Conservation (phyloP, 345 rosid species). For the Boechera retrofracta region DNA sequence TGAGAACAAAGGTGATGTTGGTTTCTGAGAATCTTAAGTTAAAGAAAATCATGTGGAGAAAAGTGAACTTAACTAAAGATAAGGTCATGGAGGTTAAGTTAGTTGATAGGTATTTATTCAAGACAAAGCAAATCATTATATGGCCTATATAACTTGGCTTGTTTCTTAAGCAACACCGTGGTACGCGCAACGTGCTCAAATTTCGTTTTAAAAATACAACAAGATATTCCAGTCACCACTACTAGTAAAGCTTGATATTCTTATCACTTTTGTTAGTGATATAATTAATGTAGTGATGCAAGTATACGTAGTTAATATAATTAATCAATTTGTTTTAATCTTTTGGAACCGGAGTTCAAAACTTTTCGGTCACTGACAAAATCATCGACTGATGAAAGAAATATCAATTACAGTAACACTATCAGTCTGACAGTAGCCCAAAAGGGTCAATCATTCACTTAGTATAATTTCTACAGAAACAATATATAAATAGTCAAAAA, state of each 20-base stretch:
- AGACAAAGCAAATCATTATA: conserved; percentile 26
- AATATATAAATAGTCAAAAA: conserved; percentile 16
- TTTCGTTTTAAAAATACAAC: not conserved
- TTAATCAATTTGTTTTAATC: not conserved
- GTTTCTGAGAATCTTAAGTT: conserved; percentile 25
- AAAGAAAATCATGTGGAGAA: conserved; percentile 10
- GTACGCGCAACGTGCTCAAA: conserved; percentile 28
- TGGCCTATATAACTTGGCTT: conserved; percentile 36
- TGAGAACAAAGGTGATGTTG: conserved; percentile 15
- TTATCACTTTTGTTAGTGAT: not conserved
- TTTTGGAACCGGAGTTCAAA: not conserved
- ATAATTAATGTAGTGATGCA: not conserved
- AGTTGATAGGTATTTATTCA: conserved; percentile 37
- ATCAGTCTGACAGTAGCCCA: not conserved
- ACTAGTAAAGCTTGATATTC: not conserved
- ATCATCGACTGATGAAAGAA: not conserved
- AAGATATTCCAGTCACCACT: conserved; percentile 9
- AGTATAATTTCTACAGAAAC: not conserved
- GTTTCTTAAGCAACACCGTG: conserved; percentile 32
- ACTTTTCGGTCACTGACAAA: not conserved
- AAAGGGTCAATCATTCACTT: conserved; percentile 12
- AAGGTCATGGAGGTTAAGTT: conserved; percentile 40
- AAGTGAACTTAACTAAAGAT: conserved; percentile 21
- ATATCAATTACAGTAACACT: not conserved
- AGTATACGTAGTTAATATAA: not conserved